Conservation (phyloP, 2,329 filamentous ascomycete genomes). For the Pseudogymnoascus sp. region DNA sequence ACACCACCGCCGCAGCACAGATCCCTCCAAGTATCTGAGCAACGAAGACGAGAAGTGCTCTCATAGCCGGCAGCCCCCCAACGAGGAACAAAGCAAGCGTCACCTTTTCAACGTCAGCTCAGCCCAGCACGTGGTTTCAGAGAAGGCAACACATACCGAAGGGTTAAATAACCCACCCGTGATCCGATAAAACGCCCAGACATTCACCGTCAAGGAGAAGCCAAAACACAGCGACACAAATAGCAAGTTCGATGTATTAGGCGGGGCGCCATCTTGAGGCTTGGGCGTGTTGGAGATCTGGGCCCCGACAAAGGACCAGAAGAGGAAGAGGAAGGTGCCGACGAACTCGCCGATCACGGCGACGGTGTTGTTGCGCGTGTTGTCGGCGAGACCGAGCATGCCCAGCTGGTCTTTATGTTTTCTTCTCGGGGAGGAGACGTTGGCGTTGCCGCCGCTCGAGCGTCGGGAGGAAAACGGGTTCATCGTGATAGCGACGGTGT, state of each 20-base stretch:
- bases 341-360: conserved; percentile 43
- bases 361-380: conserved; percentile 37
- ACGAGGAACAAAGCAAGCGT: conserved; percentile 33
- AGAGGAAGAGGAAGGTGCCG: conserved; percentile 38
- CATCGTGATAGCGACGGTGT: conserved; percentile 1
- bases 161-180: conserved; percentile 44
- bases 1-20: conserved; percentile 36
- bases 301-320: conserved; percentile 23
- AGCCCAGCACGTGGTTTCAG: not conserved
- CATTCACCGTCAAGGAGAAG: conserved; percentile 39
- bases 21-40: conserved; percentile 31
- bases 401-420: not conserved
- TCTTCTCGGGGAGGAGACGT: not conserved
- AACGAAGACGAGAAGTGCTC: conserved; percentile 28
- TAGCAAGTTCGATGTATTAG: conserved; percentile 36
- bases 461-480: not conserved
- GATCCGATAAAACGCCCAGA: conserved; percentile 47
- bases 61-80: conserved; percentile 29
- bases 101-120: conserved; percentile 21
- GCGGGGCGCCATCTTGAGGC: conserved; percentile 26
- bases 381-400: conserved; percentile 15
- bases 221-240: conserved; percentile 26
- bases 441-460: not conserved
- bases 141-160: not conserved
- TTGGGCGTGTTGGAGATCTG: conserved; percentile 17